These are phyloP conservation scores for Reticulascus tulasneorum DNA, from an alignment of 2,329 filamentous ascomycete species.

Conservation along the genomic window DNA sequence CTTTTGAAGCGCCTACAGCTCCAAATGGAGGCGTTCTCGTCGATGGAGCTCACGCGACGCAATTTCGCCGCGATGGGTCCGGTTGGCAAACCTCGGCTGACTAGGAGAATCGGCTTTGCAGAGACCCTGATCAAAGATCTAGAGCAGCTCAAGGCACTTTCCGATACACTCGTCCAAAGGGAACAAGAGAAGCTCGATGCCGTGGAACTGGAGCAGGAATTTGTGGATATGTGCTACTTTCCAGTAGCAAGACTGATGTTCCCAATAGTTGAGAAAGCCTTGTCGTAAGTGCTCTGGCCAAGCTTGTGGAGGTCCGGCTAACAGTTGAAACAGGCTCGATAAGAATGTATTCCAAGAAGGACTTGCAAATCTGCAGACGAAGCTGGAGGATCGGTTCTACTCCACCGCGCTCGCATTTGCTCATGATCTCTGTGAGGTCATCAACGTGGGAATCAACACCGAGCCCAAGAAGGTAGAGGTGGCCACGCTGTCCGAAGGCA, in stretches of 20 bases:
- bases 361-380: constrained; percentile 45
- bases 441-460: constrained; percentile 48
- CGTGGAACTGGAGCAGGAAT: constrained; percentile 68
- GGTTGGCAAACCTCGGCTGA: constrained; percentile 71
- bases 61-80: constrained; percentile 96
- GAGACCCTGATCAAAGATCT: constrained; percentile 72
- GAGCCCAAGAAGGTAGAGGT: constrained; percentile 25
- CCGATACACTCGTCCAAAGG: constrained; percentile 67
- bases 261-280: constrained; percentile 75
- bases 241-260: constrained; percentile 74
- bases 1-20: constrained; percentile 89
- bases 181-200: constrained; percentile 76
- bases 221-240: constrained; percentile 89
- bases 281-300: constrained; percentile 59
- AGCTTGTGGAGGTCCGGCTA: constrained; percentile 24
- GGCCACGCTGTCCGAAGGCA: constrained; percentile 22
- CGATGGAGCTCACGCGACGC: constrained; percentile 91
- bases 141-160: constrained; percentile 67
- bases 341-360: constrained; percentile 55
- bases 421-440: constrained; percentile 51
- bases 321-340: constrained; percentile 52
- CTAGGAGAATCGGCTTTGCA: constrained; percentile 84
- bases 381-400: constrained; percentile 54
- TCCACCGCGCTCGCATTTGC: constrained; percentile 55
- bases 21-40: constrained; percentile 94